Evolutionary conservation across 1,284 basidiomycete species (phyloP), one percentile per base, ranked within the genome.

Genomic region (Retiboletus fuscus): DNA sequence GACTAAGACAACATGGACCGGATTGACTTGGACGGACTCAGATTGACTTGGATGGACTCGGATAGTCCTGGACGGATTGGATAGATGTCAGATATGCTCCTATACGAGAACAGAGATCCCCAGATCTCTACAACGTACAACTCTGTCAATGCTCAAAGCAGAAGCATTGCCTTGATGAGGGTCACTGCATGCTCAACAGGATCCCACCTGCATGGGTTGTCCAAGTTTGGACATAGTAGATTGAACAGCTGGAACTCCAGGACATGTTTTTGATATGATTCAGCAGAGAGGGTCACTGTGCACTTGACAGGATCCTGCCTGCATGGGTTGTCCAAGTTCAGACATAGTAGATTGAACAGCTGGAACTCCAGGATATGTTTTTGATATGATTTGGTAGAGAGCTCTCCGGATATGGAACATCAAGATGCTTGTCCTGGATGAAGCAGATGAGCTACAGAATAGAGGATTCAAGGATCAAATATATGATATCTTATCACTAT

Each of bases 401-500:
- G 94, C 94, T 82, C 88, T 99, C 67, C 92, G 97, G 68, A 99
- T 98, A 64, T 91, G 97, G 75, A 98, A 99, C 85, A 98, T 99
- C 90, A 99, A 99, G 87, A 99, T 99, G 96, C 91, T 99, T 72
- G 93, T 98, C 71, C 92, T 99, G 61, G 98, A 99, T 83, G 97
- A 99, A 85, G 96, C 97, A 60, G 98, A 99, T 82, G 97, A 99
- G 81, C 87, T 99, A 57, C 88, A 99, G 74, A 98, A 97, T 88
- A 96, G 97, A 85, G 98, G 97, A 30, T 99, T 99, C 93, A 98
- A 98, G 85, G 98, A 99, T 83, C 98, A 99, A 85, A 99, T 99
- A 81, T 99, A 99, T 87, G 97, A 99, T 84, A 95, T 99, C 67
- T n/a, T 99, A 98, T 85, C 95, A 97, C 71, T 98, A 98, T 84